Percentiles rank a stretch among this genome's conserved stretches.
These are phyloP conservation scores for Solanum hybrid DNA, from an alignment of 305 asterid species.

Conservation along the genomic window DNA sequence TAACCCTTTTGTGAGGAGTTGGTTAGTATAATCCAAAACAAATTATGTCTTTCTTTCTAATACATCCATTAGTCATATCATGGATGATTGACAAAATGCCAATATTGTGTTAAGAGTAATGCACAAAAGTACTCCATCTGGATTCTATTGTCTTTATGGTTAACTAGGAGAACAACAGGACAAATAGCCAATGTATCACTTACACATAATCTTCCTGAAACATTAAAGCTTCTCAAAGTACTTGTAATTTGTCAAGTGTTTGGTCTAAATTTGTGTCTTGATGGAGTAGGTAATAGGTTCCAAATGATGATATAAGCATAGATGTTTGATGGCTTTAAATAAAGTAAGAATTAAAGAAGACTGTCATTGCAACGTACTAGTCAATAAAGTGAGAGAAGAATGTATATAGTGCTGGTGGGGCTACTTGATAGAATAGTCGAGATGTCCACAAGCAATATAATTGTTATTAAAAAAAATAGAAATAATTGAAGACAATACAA, in stretches of 20 bases:
- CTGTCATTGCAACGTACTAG: not conserved
- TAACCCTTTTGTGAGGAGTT: not conserved
- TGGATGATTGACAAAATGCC: not conserved
- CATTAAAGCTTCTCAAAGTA: not conserved
- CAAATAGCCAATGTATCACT: slow-evolving; percentile 18
- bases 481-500: not conserved
- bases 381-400: not conserved
- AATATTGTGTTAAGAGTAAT: not conserved
- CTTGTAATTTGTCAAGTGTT: not conserved
- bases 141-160: slow-evolving; percentile 13
- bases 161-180: slow-evolving; percentile 15
- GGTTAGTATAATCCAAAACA: not conserved
- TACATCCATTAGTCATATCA: not conserved
- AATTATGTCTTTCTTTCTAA: not conserved
- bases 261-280: not conserved
- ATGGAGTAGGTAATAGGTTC: slow-evolving; percentile 58
- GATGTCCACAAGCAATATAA: not conserved
- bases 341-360: not conserved
- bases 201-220: slow-evolving; percentile 8
- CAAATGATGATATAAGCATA: slow-evolving; percentile 24
- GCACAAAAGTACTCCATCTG: not conserved
- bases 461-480: too few species aligned
- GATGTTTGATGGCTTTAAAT: slow-evolving; percentile 1
- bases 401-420: not conserved
- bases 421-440: not conserved